phyloP scores from a whole-genome alignment of 2,329 filamentous ascomycete species.

The Emmonsia crescens region DNA sequence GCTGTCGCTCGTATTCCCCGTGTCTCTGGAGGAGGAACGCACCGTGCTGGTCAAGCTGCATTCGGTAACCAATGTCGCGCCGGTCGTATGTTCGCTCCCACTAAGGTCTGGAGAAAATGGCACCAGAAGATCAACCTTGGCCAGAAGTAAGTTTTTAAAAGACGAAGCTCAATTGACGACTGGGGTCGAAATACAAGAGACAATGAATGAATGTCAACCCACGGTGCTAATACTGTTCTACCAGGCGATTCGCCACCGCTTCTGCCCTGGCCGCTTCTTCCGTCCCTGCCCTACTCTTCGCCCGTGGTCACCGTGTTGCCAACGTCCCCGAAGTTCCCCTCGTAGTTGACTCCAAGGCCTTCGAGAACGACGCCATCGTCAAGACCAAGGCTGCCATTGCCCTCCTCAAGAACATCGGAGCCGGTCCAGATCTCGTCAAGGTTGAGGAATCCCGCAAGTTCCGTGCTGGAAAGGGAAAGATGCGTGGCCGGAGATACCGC shows the following conservation, averaged over 20 bases:
- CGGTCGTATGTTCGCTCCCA: constrained; percentile 99
- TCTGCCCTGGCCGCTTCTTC: constrained; percentile 96
- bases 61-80: constrained; percentile 99
- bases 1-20: constrained; percentile 99
- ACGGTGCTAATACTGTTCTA: constrained; percentile 9
- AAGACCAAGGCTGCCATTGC: constrained; percentile 82
- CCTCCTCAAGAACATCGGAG: constrained; percentile 85
- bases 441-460: constrained; percentile 94
- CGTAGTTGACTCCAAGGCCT: constrained; percentile 83
- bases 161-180: constrained; percentile 8
- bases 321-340: constrained; percentile 92
- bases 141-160: constrained; percentile 61
- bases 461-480: constrained; percentile 97
- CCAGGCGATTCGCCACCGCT: constrained; percentile 88
- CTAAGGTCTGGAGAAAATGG: constrained; percentile 99
- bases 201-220: background rate
- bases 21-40: constrained; percentile 99
- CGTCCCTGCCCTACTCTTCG: constrained; percentile 85
- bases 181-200: background rate
- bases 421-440: constrained; percentile 84
- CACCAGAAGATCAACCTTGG: constrained; percentile 99
- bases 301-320: constrained; percentile 92
- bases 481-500: constrained; percentile 89
- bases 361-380: constrained; percentile 65
- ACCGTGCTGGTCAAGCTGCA: constrained; percentile 98